phyloP scores from a whole-genome alignment of 495 filamentous ascomycete species.

The Aspergillus leporis region DNA sequence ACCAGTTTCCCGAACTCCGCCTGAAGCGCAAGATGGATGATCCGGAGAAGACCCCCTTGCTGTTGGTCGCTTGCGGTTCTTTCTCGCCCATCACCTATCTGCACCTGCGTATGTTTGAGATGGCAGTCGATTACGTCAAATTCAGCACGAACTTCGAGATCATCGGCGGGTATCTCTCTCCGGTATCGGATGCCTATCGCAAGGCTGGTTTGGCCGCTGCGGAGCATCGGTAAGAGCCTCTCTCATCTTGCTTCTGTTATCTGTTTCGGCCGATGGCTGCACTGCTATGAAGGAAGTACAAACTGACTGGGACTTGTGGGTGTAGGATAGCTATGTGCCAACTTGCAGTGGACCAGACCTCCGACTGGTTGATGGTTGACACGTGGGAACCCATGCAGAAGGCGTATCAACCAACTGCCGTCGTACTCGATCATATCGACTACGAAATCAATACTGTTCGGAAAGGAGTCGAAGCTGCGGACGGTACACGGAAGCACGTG shows the following conservation, averaged over 20 bases:
- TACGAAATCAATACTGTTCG: conserved; percentile 81
- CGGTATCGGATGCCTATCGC: conserved; percentile 84
- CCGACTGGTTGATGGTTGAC: conserved; percentile 84
- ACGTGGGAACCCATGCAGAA: conserved; percentile 73
- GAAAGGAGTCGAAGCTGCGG: conserved; percentile 66
- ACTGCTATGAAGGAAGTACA: background rate
- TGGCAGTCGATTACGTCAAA: conserved; percentile 78
- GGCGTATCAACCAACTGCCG: conserved; percentile 83
- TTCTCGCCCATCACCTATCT: conserved; percentile 84
- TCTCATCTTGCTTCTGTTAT: background rate
- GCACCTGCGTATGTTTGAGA: conserved; percentile 93
- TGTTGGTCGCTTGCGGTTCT: conserved; percentile 87
- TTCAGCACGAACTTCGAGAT: conserved; percentile 86
- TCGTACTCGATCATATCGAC: conserved; percentile 86
- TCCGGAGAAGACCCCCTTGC: conserved; percentile 70
- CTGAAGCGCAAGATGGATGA: conserved; percentile 68
- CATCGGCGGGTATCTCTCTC: conserved; percentile 78
- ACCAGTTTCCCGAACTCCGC: conserved; percentile 71
- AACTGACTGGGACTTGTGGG: conserved; percentile 13
- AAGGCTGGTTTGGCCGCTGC: conserved; percentile 82
- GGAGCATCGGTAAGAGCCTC: conserved; percentile 60
- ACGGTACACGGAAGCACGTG: conserved; percentile 60
- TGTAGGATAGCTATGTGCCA: conserved; percentile 66
- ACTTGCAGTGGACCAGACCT: conserved; percentile 73
- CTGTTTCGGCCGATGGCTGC: background rate